Conservation (phyloP, 495 filamentous ascomycete genomes). For the Podospora pseudocomata region DNA sequence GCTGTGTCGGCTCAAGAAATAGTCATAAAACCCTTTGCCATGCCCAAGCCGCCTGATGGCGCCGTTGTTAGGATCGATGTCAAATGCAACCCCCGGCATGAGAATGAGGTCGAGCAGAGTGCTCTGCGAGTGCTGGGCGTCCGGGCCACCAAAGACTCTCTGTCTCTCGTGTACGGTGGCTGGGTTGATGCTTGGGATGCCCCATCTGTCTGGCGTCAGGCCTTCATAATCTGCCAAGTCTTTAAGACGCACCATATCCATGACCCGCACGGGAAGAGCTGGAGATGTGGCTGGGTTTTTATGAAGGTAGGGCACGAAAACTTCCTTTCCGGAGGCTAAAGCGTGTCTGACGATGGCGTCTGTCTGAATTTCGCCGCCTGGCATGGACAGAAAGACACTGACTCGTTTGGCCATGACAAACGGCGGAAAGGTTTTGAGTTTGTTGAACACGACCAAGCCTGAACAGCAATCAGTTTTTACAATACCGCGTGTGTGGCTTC, state of each 20-base stretch:
- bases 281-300: slow-evolving; percentile 44
- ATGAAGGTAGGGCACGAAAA: slow-evolving; percentile 89
- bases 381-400: slow-evolving; percentile 92
- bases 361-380: slow-evolving; percentile 76
- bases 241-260: slow-evolving; percentile 88
- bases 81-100: slow-evolving; percentile 93
- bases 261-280: slow-evolving; percentile 57
- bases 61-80: slow-evolving; percentile 48
- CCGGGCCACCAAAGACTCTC: slow-evolving; percentile 62
- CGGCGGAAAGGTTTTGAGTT: slow-evolving; percentile 49
- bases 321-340: slow-evolving; percentile 68
- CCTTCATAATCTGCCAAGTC: slow-evolving; percentile 71
- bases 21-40: slow-evolving; percentile 96
- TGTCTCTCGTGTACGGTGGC: slow-evolving; percentile 58
- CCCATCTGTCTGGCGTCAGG: slow-evolving; percentile 78
- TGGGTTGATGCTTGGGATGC: slow-evolving; percentile 74
- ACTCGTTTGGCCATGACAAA: slow-evolving; percentile 70
- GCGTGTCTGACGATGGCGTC: slow-evolving; percentile 76
- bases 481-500: not conserved
- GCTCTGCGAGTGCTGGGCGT: slow-evolving; percentile 45
- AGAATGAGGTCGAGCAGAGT: slow-evolving; percentile 72
- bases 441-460: slow-evolving; percentile 59
- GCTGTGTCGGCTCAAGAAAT: slow-evolving; percentile 73
- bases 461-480: not conserved
- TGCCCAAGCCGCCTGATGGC: slow-evolving; percentile 76